Conservation (phyloP, 768 basidiomycete genomes). For the Lentinula boryana region DNA sequence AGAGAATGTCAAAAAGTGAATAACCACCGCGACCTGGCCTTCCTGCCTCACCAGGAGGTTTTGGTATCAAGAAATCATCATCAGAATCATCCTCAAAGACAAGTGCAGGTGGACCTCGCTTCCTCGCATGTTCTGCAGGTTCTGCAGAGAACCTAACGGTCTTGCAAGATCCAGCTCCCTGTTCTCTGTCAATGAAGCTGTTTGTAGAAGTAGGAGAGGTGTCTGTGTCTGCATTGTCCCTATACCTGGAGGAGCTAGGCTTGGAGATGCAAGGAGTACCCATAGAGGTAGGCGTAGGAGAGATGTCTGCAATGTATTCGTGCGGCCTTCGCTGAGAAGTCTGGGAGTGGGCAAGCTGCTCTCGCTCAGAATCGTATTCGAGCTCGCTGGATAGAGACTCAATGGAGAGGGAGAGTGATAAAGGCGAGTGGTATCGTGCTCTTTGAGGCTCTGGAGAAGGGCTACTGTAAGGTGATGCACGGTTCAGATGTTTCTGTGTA, state of each 20-base stretch:
- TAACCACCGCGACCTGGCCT: conserved; percentile 12
- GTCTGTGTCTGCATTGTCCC: too few species aligned
- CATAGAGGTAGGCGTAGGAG: background rate
- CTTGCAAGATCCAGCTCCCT: background rate
- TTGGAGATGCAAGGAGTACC: background rate
- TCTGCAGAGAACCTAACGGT: background rate
- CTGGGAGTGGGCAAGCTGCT: background rate
- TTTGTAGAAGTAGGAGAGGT: too few species aligned
- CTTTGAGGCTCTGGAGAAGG: background rate
- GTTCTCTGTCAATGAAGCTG: background rate
- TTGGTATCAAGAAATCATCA: conserved; percentile 8
- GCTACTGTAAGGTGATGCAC: background rate
- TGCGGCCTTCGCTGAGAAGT: background rate
- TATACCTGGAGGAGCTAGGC: too few species aligned
- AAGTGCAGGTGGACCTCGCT: background rate
- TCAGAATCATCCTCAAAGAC: background rate
- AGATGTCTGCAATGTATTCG: background rate
- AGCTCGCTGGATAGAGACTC: background rate
- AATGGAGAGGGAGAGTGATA: background rate
- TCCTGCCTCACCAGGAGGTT: conserved; percentile 12
- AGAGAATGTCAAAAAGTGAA: conserved; percentile 7
- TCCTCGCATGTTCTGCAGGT: background rate
- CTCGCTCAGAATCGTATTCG: background rate
- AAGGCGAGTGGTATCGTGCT: background rate
- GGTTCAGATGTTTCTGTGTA: background rate